Conservation (phyloP, 345 rosid genomes). For the Excoecaria cochinchinensis region DNA sequence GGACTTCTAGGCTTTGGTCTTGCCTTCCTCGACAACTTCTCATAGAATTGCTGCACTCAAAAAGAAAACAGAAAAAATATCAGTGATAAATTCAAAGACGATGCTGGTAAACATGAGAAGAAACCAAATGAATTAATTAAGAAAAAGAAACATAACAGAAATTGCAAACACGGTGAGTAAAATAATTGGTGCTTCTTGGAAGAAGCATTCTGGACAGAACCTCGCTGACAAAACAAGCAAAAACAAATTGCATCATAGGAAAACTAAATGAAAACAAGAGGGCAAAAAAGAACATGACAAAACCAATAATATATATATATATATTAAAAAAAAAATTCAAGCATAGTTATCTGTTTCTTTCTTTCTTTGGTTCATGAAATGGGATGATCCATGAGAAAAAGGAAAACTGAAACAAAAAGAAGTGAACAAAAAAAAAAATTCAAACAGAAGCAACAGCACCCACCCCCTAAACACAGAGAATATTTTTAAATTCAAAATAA, state of each 20-base stretch:
- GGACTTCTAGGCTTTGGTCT: slow-evolving; percentile 85
- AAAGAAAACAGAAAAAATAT: neutral
- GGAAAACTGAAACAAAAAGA: neutral
- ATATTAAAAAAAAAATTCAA: neutral
- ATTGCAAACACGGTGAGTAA: neutral
- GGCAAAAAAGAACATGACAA: neutral
- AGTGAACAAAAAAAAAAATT: slow-evolving; percentile 8
- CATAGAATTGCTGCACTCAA: slow-evolving; percentile 75
- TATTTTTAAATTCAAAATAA: neutral
- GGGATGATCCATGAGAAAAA: neutral
- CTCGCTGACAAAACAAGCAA: neutral
- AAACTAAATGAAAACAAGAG: neutral
- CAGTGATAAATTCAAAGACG: neutral
- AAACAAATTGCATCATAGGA: neutral
- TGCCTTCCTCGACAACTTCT: slow-evolving; percentile 81
- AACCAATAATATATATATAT: neutral
- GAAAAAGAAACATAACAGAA: neutral
- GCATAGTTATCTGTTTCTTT: neutral
- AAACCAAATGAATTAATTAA: neutral
- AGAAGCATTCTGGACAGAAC: neutral
- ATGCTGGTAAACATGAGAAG: neutral
- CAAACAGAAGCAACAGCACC: neutral
- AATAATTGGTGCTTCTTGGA: neutral
- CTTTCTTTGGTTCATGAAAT: neutral
- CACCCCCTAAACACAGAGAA: slow-evolving; percentile 9